Evolutionary conservation across 2,329 filamentous ascomycete genomes (phyloP).

Genomic region (Neopestalotiopsis sp.): DNA sequence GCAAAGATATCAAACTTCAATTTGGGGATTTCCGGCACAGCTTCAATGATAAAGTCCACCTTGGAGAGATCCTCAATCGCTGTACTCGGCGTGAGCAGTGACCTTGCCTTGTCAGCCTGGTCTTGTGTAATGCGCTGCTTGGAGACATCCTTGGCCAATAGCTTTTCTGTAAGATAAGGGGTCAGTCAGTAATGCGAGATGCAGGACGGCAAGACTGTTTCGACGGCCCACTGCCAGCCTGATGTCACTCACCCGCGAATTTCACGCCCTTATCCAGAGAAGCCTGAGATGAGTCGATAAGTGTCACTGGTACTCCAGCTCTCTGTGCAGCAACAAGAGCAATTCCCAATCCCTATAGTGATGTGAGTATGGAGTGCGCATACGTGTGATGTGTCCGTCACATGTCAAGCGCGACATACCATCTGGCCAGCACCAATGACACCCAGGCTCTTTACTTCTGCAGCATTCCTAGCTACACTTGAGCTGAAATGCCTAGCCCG

Average conservation of each 20-base stretch:
- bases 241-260: conserved; percentile 73
- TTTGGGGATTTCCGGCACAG: conserved; percentile 88
- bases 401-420: conserved; percentile 62
- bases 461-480: conserved; percentile 62
- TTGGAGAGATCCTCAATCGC: conserved; percentile 77
- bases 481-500: conserved; percentile 72
- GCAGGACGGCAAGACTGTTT: background rate
- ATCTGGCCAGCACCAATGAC: conserved; percentile 96
- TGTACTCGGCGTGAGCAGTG: conserved; percentile 72
- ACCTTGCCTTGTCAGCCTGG: conserved; percentile 75
- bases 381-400: conserved; percentile 30
- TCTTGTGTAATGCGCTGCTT: conserved; percentile 86
- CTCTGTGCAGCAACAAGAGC: conserved; percentile 89
- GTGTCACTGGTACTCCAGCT: conserved; percentile 81
- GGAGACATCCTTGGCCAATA: conserved; percentile 88
- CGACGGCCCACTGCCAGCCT: background rate
- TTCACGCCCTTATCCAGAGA: conserved; percentile 87
- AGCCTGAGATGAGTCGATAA: conserved; percentile 84
- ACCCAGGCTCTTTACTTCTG: conserved; percentile 84
- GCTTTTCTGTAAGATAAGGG: conserved; percentile 69
- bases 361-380: conserved; percentile 31
- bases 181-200: conserved; percentile 3
- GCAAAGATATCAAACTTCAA: conserved; percentile 90
- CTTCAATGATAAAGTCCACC: conserved; percentile 98
- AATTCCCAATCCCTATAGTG: conserved; percentile 83